A percentile compares a stretch with the other conserved stretches of the same genome.
Conservation (phyloP, 192 early-diverging fungal species). For the Neocallimastix lanati region DNA sequence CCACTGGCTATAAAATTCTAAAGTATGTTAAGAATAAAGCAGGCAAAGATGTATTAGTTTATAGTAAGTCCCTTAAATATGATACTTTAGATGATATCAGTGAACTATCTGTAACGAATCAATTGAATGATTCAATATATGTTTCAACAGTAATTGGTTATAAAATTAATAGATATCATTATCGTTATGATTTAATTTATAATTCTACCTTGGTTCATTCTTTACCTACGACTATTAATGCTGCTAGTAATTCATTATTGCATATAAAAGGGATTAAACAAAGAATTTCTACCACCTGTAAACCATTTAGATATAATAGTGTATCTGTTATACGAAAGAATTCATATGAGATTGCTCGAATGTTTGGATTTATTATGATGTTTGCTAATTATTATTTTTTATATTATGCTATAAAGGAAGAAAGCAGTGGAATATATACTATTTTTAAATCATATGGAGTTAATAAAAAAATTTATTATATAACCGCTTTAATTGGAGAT, state of each 20-base stretch:
- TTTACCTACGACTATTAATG: neutral
- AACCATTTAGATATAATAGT: neutral
- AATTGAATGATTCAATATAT: neutral
- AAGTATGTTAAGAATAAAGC: neutral
- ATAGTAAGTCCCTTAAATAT: neutral
- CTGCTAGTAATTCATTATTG: neutral
- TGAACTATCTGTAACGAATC: neutral
- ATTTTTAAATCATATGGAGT: neutral
- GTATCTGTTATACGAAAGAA: neutral
- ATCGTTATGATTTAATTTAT: neutral
- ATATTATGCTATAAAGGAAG: neutral
- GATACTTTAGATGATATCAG: neutral
- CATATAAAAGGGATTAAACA: neutral
- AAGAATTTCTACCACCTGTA: neutral
- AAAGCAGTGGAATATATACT: neutral
- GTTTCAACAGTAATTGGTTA: neutral
- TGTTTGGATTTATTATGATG: neutral
- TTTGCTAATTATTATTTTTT: neutral
- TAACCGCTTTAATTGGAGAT: neutral
- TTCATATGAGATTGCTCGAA: neutral
- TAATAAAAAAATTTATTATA: neutral
- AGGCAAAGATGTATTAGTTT: neutral
- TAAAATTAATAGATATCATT: neutral
- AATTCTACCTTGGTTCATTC: neutral
- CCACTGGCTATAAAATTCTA: neutral